Base-by-base conservation (phyloP, 352 stramenopile genomes). In the Globisporangium spiculum region DNA sequence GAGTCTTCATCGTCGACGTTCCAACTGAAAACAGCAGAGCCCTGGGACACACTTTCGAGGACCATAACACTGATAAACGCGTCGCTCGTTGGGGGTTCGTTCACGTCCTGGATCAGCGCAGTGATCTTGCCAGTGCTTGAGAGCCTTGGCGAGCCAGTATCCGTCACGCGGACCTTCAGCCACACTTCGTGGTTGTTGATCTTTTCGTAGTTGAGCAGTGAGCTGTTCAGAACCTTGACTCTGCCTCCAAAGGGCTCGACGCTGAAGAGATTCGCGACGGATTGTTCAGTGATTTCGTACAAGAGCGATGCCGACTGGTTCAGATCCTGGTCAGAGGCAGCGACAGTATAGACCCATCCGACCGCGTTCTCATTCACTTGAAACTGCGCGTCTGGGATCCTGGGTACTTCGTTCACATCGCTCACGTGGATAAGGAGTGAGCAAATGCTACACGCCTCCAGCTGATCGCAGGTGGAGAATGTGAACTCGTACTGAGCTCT, bases 121-220 rank as follows among this genome's bases (percentile, higher is more conserved):
- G 74, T 18, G 4, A 89, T 38, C 1, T 66, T 76, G 0, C 64
- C 68, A 36, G 55, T 66, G 12, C 73, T 69, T 26, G 71, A 74
- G 7, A 85, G 60, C 7, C 77, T 52, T 9, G 81, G 79, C 0
- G 56, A 68, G 9, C 79, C 79, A 46, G 58, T 72, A 55, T 90
- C 81, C 0, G 74, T 81, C 14, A 88, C 81, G n/a, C 79, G 73
- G 1, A 86, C 59, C 57, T 84, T 90, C 20, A 88, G 27, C 77
- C 77, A 90, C 26, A 67, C 75, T 63, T 67, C 60, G 36, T 90
- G 74, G 10, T 73, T 60, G 1, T 67, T 26, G 20, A 88, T 65
- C 4, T 30, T 53, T 55, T 90, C 81, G 61, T 77, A 90, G 56
- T 90, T 67, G 4, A 88, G 67, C 10, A 38, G 34, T 9, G 55